Base-by-base conservation (phyloP, 495 filamentous ascomycete genomes). In the Penicillium antarcticum region DNA sequence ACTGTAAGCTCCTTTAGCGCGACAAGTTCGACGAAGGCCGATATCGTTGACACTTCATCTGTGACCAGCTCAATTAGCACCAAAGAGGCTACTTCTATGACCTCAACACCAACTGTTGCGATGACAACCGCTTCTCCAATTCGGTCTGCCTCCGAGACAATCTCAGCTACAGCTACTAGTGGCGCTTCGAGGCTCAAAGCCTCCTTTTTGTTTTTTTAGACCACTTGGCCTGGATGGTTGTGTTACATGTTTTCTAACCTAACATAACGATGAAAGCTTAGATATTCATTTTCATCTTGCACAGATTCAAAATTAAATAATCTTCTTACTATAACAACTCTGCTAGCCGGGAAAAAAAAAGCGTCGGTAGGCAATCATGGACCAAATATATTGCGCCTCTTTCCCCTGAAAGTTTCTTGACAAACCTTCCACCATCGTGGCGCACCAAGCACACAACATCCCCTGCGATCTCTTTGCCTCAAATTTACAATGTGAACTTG, bases 401-500 rank as follows among this genome's bases (percentile, higher is more conserved):
- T 23, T 4, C 6, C 21, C 21, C 6, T 3, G 6, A 23, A 23
- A 4, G 6, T 23, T 23, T 23, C 1, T 23, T 23, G 21, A 23
- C 21, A 23, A 23, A 2, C 5, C 21, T 23, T 5, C 21, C 21
- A 23, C 21, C 21, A 5, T 5, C 21, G 57, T 60, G 53, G 48
- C 54, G 11, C 57, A 60, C 31, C 57, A 60, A 24, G 48, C 57
- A 2, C 48, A 60, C 39, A 60, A 60, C 33, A 60, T 60, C 19
- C 48, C 57, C 9, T 60, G 57, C 53, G 39, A 6, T 38, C 17
- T 49, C 9, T 33, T 57, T 6, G 34, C 49, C 5, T 60, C 57
- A n/a, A 57, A 57, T 45, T 24, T 60, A 5, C 11, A 45, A 21
- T 49, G 47, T n/a, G n/a, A n/a, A n/a, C n/a, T n/a, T n/a, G n/a